phyloP scores from a whole-genome alignment of 257 asterid genomes.

The Petunia secreta region DNA sequence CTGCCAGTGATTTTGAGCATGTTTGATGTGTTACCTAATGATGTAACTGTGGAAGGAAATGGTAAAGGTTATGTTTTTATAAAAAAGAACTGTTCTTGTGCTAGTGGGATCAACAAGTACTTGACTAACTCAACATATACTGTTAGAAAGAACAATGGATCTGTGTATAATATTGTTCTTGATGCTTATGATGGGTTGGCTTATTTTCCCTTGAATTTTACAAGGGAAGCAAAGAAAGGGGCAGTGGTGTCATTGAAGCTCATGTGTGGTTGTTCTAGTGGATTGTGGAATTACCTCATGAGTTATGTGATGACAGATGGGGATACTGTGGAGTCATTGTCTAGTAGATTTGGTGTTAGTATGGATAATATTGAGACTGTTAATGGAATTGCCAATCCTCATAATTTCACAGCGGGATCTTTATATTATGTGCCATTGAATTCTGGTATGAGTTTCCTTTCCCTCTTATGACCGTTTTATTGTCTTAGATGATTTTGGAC shows the following conservation, averaged over 20 bases:
- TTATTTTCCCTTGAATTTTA: conserved; percentile 68
- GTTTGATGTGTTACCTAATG: conserved; percentile 85
- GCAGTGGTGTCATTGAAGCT: conserved; percentile 81
- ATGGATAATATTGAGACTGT: conserved; percentile 84
- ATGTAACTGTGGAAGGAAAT: conserved; percentile 75
- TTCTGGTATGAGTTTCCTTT: conserved; percentile 56
- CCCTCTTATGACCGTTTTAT: not conserved
- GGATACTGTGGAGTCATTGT: conserved; percentile 82
- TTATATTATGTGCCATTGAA: conserved; percentile 81
- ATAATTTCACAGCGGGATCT: conserved; percentile 79
- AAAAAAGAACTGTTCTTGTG: conserved; percentile 92
- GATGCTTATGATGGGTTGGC: conserved; percentile 80
- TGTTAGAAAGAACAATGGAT: conserved; percentile 67
- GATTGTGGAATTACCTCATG: conserved; percentile 93
- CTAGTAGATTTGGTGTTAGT: conserved; percentile 97
- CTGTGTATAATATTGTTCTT: conserved; percentile 69
- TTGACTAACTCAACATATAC: conserved; percentile 79
- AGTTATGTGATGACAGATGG: conserved; percentile 91
- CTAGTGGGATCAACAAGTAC: conserved; percentile 53
- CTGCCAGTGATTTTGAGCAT: conserved; percentile 75
- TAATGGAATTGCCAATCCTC: conserved; percentile 83
- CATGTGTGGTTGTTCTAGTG: conserved; percentile 95
- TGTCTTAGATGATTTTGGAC: not conserved
- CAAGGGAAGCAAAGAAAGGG: conserved; percentile 78
- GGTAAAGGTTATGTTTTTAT: conserved; percentile 76